Evolutionary conservation across 768 basidiomycete species (phyloP), one percentile per base, ranked within the genome.

Genomic region (Podaxis sp.): DNA sequence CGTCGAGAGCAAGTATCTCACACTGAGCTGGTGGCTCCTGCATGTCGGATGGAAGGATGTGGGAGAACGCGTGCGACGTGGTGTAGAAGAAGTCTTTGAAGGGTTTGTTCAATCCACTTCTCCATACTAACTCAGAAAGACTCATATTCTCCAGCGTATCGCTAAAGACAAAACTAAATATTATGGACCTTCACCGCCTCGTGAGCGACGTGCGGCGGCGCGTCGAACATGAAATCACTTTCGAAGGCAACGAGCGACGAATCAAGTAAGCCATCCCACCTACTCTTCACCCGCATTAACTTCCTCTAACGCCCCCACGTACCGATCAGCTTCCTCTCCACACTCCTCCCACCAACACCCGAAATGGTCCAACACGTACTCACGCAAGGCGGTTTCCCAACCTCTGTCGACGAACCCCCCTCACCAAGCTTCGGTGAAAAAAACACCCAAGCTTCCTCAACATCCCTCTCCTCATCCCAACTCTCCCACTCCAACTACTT

Each of bases 271-370:
- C 47, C 18, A 65, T 23, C 82, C 82, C 67, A 60, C 61, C 61
- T 18, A 13, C 36, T 66, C 42, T 35, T 52, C 40, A 23, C 59
- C 50, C 48, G 23, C 48, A 57, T 23, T 21, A 50, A 28, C 5
- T 51, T 48, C 18, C 35, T 48, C 54, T 57, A 44, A 51, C 50
- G n/a, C 51, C 13, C 14, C 60, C 52, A 7, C 56, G 42, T 36
- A 32, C 36, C n/a, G 1, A 21, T 25, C 50, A 90, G 89, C 67
- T 93, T 94, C 70, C 70, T 88, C 16, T 83, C 89, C 1, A 84
- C 88, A 0, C 80, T 95, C 5, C 80, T 93, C 9, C 91, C 92
- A 2, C 83, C 87, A 38, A 92, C 90, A 0, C 78, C 83, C 7
- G 85, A 88, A 68, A 86, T 82, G 5, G 83, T 87, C 10, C 82